Evolutionary conservation across 2,329 filamentous ascomycete genomes (phyloP).

Genomic region (Aspergillus intermedius): DNA sequence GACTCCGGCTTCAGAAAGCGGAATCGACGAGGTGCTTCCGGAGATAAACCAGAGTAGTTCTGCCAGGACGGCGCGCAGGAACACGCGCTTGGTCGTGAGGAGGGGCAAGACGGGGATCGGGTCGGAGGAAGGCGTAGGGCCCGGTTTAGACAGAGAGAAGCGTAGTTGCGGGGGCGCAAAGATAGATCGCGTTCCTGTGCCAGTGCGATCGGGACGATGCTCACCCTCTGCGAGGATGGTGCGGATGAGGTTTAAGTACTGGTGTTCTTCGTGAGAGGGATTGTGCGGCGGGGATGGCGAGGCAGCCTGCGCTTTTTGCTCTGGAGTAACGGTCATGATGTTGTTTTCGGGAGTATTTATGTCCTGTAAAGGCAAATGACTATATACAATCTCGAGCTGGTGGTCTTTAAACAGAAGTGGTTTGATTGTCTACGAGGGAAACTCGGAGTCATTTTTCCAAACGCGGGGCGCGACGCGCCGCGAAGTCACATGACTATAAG

Average conservation of each 20-base stretch:
- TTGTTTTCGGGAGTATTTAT: neutral
- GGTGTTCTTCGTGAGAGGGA: slow-evolving; percentile 71
- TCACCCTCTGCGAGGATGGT: slow-evolving; percentile 79
- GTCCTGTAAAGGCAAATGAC: too few species aligned
- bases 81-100: slow-evolving; percentile 95
- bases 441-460: neutral
- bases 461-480: slow-evolving; percentile 23
- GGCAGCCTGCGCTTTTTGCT: neutral
- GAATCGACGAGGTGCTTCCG: slow-evolving; percentile 70
- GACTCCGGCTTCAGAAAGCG: slow-evolving; percentile 71
- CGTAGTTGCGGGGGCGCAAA: slow-evolving; percentile 83
- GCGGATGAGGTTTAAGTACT: slow-evolving; percentile 85
- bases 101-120: slow-evolving; percentile 70
- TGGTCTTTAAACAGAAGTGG: neutral
- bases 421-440: neutral
- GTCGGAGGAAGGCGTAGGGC: slow-evolving; percentile 32
- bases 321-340: neutral
- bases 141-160: slow-evolving; percentile 66
- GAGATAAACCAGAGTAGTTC: slow-evolving; percentile 96
- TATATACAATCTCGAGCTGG: slow-evolving; percentile 2
- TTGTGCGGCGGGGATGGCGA: slow-evolving; percentile 16
- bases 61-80: slow-evolving; percentile 78
- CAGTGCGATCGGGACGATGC: slow-evolving; percentile 83
- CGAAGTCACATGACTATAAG: slow-evolving; percentile 18
- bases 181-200: slow-evolving; percentile 83